Evolutionary conservation across 805 yeast species (phyloP).

Genomic region (Scheffersomyces coipomensis): DNA sequence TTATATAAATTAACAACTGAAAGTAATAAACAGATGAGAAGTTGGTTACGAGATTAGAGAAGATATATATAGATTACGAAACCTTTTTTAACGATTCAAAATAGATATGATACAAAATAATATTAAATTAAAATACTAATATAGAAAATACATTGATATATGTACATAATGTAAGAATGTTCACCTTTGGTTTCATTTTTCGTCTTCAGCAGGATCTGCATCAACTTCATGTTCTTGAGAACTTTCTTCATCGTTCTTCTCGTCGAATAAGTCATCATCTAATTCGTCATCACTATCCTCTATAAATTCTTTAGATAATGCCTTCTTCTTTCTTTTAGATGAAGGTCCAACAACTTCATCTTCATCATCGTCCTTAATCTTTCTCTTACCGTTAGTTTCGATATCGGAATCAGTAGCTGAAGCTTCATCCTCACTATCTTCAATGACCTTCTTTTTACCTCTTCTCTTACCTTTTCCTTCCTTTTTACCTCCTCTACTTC

Average conservation of each 20-base stretch:
- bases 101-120: too few species aligned
- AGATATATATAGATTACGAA: conserved; percentile 14
- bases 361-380: conserved; percentile 5
- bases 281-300: conserved; percentile 48
- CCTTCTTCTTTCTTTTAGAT: conserved; percentile 19
- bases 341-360: conserved; percentile 5
- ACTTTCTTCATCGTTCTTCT: conserved; percentile 12
- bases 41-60: conserved; percentile 28
- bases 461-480: conserved; percentile 17
- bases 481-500: conserved; percentile 30
- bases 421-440: conserved; percentile 34
- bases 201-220: conserved; percentile 16
- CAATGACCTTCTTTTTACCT: conserved; percentile 26
- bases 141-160: too few species aligned
- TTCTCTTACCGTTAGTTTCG: conserved; percentile 14
- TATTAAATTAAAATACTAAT: too few species aligned
- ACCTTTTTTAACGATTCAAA: conserved; percentile 19
- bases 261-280: conserved; percentile 28
- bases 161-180: too few species aligned
- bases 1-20: conserved; percentile 55
- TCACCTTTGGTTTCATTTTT: too few species aligned
- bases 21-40: conserved; percentile 38
- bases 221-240: conserved; percentile 7
- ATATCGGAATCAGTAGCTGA: conserved; percentile 19
- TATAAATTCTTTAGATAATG: conserved; percentile 30